These are phyloP conservation scores for Mucor sp. DNA, from an alignment of 371 early-diverging fungal genomes.

Conservation along the genomic window DNA sequence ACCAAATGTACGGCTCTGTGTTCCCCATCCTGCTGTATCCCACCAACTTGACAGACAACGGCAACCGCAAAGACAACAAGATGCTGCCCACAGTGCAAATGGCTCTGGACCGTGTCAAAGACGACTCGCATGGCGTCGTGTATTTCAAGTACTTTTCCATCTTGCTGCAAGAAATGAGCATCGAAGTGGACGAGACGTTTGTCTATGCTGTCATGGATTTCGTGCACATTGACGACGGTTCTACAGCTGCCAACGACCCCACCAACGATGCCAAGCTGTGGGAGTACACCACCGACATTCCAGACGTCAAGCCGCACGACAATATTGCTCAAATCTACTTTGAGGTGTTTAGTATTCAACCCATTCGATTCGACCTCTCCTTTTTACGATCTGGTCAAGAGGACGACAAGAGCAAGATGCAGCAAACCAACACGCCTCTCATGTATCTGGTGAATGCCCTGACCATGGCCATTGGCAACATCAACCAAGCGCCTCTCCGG, in stretches of 20 bases:
- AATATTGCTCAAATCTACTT: conserved; percentile 85
- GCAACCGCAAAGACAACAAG: conserved; percentile 33
- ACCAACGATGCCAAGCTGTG: conserved; percentile 30
- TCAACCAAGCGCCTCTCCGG: conserved; percentile 89
- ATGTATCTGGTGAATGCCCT: conserved; percentile 80
- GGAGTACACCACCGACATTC: conserved; percentile 65
- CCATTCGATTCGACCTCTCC: conserved; percentile 91
- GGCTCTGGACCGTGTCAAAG: conserved; percentile 77
- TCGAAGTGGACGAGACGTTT: conserved; percentile 93
- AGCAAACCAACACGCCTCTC: neutral
- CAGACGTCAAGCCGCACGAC: conserved; percentile 69
- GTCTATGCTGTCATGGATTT: conserved; percentile 86
- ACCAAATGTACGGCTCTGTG: conserved; percentile 83
- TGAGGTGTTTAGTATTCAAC: conserved; percentile 93
- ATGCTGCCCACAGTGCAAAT: conserved; percentile 67
- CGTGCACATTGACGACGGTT: conserved; percentile 69
- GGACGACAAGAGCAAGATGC: conserved; percentile 41
- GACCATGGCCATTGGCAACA: conserved; percentile 96
- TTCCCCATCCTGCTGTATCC: conserved; percentile 94
- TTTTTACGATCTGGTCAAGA: conserved; percentile 87
- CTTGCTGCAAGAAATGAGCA: conserved; percentile 88
- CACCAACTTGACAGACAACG: conserved; percentile 72
- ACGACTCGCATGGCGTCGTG: conserved; percentile 84
- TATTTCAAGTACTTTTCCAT: conserved; percentile 92
- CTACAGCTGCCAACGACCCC: neutral